These are phyloP conservation scores for sweet orange (Citrus sinensis) DNA, from an alignment of 345 rosid species.

Conservation along the genomic window DNA sequence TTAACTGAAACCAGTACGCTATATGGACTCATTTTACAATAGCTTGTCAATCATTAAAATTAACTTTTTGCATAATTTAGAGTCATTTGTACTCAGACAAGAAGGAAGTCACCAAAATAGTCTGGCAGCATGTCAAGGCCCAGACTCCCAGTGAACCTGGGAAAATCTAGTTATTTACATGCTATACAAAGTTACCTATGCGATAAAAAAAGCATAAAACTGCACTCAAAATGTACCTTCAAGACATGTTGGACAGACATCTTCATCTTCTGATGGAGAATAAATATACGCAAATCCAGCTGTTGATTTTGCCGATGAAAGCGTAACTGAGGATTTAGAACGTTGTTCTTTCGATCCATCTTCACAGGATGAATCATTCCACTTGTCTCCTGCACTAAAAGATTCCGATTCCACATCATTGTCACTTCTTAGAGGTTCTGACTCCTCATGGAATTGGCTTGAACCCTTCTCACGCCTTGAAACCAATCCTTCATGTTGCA, in stretches of 20 bases:
- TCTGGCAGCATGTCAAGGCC: neutral
- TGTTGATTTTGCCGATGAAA: conserved; percentile 42
- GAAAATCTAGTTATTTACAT: neutral
- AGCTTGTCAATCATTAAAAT: neutral
- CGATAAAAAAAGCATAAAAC: neutral
- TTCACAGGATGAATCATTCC: conserved; percentile 56
- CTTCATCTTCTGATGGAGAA: conserved; percentile 76
- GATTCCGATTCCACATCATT: conserved; percentile 54
- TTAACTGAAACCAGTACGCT: neutral
- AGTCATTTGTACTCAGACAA: neutral
- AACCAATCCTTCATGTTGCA: conserved; percentile 57
- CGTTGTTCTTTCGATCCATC: conserved; percentile 62
- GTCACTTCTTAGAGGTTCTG: conserved; percentile 73
- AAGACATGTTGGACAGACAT: conserved; percentile 96
- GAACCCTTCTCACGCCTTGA: conserved; percentile 87
- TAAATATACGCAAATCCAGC: conserved; percentile 44
- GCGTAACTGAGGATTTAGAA: conserved; percentile 47
- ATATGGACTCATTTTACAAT: neutral
- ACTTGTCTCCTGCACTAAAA: conserved; percentile 52
- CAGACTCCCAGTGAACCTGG: neutral
- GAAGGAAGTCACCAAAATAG: neutral
- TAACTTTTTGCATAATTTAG: neutral
- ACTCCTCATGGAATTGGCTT: conserved; percentile 78
- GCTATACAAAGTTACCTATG: neutral
- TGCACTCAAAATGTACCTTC: conserved; percentile 55